Conservation (phyloP, 169 alveolate genomes). For the Cryptosporidium ubiquitum region DNA sequence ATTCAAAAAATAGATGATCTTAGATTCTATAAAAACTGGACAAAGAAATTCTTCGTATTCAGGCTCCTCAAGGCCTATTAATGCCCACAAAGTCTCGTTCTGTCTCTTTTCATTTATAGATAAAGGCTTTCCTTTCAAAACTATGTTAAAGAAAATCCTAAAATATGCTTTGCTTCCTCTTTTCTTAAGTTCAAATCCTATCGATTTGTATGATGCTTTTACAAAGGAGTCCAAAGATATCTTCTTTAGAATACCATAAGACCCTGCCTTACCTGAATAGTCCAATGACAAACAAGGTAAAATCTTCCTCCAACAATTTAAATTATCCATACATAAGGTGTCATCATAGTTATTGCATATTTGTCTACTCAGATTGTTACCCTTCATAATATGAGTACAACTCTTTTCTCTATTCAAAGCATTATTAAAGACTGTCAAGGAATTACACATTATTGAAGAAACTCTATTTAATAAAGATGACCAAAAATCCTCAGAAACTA, state of each 20-base stretch:
- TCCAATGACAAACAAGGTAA: conserved; percentile 33
- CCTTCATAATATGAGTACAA: not conserved
- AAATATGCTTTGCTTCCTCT: not conserved
- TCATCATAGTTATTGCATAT: conserved; percentile 47
- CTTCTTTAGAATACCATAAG: not conserved
- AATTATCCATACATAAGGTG: conserved; percentile 29
- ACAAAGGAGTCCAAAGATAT: conserved; percentile 23
- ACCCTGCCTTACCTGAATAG: not conserved
- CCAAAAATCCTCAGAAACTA: conserved; percentile 16
- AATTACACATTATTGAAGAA: conserved; percentile 39
- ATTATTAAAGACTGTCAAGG: conserved; percentile 8
- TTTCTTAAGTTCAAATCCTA: conserved; percentile 24
- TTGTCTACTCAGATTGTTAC: not conserved
- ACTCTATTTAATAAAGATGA: not conserved
- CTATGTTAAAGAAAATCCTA: conserved; percentile 11
- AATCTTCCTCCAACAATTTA: conserved; percentile 48
- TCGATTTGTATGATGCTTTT: conserved; percentile 56
- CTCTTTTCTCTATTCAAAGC: conserved; percentile 2
- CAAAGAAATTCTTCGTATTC: not conserved
- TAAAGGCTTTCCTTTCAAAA: conserved; percentile 3
- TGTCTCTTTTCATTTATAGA: not conserved
- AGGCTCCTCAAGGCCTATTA: conserved; percentile 13
- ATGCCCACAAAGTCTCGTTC: not conserved
- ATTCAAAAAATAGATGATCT: conserved; percentile 7
- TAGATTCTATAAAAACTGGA: not conserved